Evolutionary conservation across 1,139 yeast genomes (phyloP).

Genomic region (Blastobotrys raffinosifermentans): DNA sequence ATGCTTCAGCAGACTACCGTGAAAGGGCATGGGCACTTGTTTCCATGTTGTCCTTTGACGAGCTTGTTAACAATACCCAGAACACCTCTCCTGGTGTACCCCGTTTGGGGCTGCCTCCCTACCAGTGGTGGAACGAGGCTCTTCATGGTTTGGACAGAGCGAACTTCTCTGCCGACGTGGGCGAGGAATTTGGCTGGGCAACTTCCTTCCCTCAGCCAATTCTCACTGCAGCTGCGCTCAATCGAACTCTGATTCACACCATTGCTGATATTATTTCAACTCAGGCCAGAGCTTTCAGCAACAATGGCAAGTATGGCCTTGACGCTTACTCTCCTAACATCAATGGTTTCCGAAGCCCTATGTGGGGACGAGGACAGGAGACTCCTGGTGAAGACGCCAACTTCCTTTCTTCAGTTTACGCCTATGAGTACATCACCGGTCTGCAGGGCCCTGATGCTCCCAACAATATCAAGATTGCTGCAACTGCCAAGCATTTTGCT

Average conservation of each 20-base stretch:
- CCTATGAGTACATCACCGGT: constrained; percentile 35
- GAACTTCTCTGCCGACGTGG: constrained; percentile 33
- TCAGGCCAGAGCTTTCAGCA: constrained; percentile 53
- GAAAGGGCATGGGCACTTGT: constrained; percentile 46
- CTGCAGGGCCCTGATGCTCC: constrained; percentile 49
- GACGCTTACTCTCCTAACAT: constrained; percentile 29
- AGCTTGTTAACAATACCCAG: constrained; percentile 54
- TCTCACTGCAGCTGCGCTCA: constrained; percentile 45
- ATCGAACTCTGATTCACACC: constrained; percentile 43
- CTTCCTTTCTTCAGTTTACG: constrained; percentile 11
- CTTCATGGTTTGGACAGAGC: constrained; percentile 38
- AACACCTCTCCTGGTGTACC: constrained; percentile 50
- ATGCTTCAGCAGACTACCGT: constrained; percentile 8
- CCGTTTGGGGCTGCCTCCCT: constrained; percentile 47
- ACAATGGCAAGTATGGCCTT: constrained; percentile 55
- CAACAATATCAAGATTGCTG: constrained; percentile 40
- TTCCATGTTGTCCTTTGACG: constrained; percentile 48
- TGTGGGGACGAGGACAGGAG: constrained; percentile 18
- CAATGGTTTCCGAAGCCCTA: constrained; percentile 14
- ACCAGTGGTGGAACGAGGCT: constrained; percentile 49
- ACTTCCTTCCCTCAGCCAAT: constrained; percentile 16
- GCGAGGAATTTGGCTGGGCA: constrained; percentile 11
- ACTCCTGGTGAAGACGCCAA: constrained; percentile 16
- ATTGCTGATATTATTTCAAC: constrained; percentile 51
- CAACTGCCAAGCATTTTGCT: constrained; percentile 45